phyloP scores from a whole-genome alignment of 2,329 filamentous ascomycete genomes.

The Ophiostoma himal-ulmi region DNA sequence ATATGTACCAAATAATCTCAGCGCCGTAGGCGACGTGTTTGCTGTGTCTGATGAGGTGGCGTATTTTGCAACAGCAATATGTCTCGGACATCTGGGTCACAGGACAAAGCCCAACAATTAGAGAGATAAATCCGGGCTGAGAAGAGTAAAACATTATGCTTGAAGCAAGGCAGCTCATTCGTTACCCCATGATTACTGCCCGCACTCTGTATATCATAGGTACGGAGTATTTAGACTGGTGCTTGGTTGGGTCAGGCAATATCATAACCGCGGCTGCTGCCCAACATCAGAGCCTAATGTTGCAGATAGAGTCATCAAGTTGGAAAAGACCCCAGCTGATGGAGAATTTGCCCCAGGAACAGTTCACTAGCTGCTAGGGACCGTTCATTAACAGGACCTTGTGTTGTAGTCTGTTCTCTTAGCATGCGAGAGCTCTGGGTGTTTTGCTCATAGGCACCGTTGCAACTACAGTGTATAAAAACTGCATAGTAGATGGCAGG shows the following conservation, averaged over 20 bases:
- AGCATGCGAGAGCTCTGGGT: background rate
- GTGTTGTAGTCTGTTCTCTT: background rate
- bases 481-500: background rate
- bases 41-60: too few relatives aligned
- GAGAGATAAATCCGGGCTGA: background rate
- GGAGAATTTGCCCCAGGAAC: background rate
- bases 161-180: too few relatives aligned
- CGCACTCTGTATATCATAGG: background rate
- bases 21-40: background rate
- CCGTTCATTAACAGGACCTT: background rate
- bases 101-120: background rate
- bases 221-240: background rate
- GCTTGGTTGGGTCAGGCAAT: too few relatives aligned
- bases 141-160: background rate
- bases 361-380: conserved; percentile 1
- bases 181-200: too few relatives aligned
- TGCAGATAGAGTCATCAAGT: background rate
- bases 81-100: background rate
- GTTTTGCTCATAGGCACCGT: background rate
- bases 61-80: too few relatives aligned
- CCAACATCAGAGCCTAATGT: conserved; percentile 1
- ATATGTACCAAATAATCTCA: background rate
- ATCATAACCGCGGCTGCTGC: background rate
- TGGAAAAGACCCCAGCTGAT: background rate
- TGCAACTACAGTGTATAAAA: background rate